Percentiles rank a stretch among this genome's conserved stretches.
These are phyloP conservation scores for Lenwebbia sp. DNA, from an alignment of 345 rosid species.

Conservation along the genomic window DNA sequence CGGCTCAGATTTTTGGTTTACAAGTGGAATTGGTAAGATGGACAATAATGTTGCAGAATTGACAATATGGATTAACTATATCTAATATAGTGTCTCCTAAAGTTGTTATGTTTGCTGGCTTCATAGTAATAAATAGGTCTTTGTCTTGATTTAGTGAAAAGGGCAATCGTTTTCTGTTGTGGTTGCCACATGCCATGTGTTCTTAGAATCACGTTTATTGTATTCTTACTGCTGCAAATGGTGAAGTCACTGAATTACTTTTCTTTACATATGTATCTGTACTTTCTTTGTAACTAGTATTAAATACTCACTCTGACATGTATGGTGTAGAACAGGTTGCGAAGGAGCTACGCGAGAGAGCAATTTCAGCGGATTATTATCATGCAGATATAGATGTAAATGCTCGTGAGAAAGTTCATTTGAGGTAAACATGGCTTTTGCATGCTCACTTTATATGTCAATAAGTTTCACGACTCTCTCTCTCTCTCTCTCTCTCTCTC, in stretches of 20 bases:
- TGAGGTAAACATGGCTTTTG: slow-evolving; percentile 25
- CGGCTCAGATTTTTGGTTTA: neutral
- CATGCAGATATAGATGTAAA: slow-evolving; percentile 93
- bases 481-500: neutral
- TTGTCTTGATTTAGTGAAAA: neutral
- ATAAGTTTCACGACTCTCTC: neutral
- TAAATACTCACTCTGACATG: neutral
- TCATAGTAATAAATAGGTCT: neutral
- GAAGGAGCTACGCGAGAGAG: slow-evolving; percentile 54
- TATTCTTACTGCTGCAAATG: neutral
- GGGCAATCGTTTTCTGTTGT: neutral
- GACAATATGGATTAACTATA: neutral
- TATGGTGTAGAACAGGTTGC: slow-evolving; percentile 58
- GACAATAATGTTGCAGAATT: neutral
- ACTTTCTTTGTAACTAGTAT: neutral
- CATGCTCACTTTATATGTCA: neutral
- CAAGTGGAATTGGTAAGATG: neutral
- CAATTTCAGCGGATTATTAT: slow-evolving; percentile 74
- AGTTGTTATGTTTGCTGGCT: neutral
- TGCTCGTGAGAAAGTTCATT: slow-evolving; percentile 84
- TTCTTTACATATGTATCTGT: neutral
- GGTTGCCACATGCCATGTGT: neutral
- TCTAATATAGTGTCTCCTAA: neutral
- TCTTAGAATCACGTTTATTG: neutral
- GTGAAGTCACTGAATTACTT: neutral